Evolutionary conservation across 108 stramenopile species (phyloP), one percentile per base, ranked within the genome.

Genomic region (Conticribra guillardii): DNA sequence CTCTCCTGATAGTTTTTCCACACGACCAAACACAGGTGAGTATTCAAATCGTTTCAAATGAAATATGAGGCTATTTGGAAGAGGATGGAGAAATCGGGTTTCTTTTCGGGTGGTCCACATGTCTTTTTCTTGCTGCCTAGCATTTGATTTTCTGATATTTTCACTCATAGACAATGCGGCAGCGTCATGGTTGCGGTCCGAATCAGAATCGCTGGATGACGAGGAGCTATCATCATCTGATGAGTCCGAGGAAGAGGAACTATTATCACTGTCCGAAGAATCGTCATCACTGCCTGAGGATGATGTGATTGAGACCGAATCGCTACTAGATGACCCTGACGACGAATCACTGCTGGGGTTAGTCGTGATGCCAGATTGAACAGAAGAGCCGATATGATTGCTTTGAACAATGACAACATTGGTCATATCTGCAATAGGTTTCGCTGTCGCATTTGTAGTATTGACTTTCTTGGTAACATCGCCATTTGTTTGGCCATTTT

Each of bases 31-130:
- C 3, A 32, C 7, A 24, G 41, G 41, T 19, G 64, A 74, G 52
- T 66, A 79, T 53, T 70, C 58, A 53, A 71, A 71, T 26, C 77
- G 54, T 51, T 79, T 79, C 58, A 79, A 29, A 23, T 79, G 77
- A 51, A 79, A 79, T 48, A 79, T 54, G 11, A 79, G 52, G n/a
- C 46, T 71, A 15, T 49, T 24, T 2, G 77, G 77, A 31, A 79
- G 76, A 27, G 76, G 69, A 33, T 47, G 64, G 37, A 64, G 54
- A 32, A 79, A 70, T 24, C 77, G 56, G 21, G 77, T 79, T 79
- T 70, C 77, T 49, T 79, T 79, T n/a, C 69, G 55, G 17, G 77
- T 79, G 27, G 66, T 63, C 77, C 77, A 79, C 29, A 60, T 69
- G 9, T 30, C 46, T 15, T 63, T 32, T 47, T 48, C 4, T 1